Base-by-base conservation (phyloP, 139 green algal genomes). In the Chlorella vulgaris region DNA sequence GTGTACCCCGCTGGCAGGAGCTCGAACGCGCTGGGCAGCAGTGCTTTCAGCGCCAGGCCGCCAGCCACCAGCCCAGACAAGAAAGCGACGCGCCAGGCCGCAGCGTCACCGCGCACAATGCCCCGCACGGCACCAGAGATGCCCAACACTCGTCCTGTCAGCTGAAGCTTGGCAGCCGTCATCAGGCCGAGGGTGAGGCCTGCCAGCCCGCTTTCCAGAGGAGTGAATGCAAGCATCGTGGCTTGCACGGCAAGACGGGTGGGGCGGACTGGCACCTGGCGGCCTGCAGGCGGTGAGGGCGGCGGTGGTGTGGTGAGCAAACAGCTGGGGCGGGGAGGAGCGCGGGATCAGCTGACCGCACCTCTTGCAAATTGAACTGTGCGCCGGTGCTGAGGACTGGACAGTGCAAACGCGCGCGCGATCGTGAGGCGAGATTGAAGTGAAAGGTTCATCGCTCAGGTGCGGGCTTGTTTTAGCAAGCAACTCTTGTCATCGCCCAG, bases 11-110 rank as follows among this genome's bases (percentile, higher is more conserved):
- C 76, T 7, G 82, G 82, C n/a, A 83, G 26, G 22, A 53, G 8
- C 75, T 81, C 82, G 43, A 87, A 83, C 0, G 71, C 76, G 26
- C 26, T 67, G 55, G 82, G 82, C 66, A 68, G 74, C 22, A 63
- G 42, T 8, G 31, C 18, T 22, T 29, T 33, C 62, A 87, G 71
- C 28, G 58, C 33, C n/a, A 81, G 22, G 39, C 82, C 76, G 38
- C 82, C 82, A 31, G 66, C 40, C 8, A 87, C 26, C 42, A 87
- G 53, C 7, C 82, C 82, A 0, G 61, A 38, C 21, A 87, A n/a
- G 42, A 87, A 87, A 10, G 80, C 51, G 24, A 80, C 40, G 15
- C 74, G 80, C 82, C 82, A 87, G 0, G 63, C 61, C 51, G 66
- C 43, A 5, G 24, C 51, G 29, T 40, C 39, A 28, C 82, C 82